These are phyloP conservation scores for Magnolia sinica DNA, from an alignment of 164 flowering plant species.

Conservation along the genomic window DNA sequence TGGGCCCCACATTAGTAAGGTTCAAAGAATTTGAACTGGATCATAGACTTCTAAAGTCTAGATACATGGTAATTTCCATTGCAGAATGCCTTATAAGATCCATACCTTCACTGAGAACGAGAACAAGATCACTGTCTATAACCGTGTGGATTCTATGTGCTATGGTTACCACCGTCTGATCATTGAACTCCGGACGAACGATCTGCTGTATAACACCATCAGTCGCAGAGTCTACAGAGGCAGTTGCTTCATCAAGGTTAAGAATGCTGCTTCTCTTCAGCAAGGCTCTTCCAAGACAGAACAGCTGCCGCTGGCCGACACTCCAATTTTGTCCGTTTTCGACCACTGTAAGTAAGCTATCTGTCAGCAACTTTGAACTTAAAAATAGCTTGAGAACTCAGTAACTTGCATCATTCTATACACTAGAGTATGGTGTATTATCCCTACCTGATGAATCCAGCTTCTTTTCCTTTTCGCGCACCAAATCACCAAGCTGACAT, in stretches of 20 bases:
- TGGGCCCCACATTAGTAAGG: too few relatives aligned
- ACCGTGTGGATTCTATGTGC: constrained; percentile 40
- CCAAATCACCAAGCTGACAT: constrained; percentile 75
- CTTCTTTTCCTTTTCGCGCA: constrained; percentile 71
- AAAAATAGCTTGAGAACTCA: neutral
- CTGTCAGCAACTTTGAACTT: constrained; percentile 11
- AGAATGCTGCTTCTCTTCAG: constrained; percentile 84
- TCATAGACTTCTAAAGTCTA: too few relatives aligned
- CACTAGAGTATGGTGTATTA: neutral
- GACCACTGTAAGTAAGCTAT: constrained; percentile 46
- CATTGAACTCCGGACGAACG: constrained; percentile 68
- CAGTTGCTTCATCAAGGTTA: constrained; percentile 94
- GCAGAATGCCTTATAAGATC: constrained; percentile 8
- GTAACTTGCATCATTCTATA: neutral
- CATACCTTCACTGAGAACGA: constrained; percentile 87
- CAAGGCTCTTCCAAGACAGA: constrained; percentile 90
- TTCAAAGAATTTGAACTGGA: too few relatives aligned
- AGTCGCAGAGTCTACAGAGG: constrained; percentile 89
- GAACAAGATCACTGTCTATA: constrained; percentile 43
- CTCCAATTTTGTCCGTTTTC: constrained; percentile 98
- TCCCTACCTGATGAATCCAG: constrained; percentile 67
- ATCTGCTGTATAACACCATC: constrained; percentile 76
- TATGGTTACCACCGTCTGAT: constrained; percentile 48
- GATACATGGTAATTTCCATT: neutral
- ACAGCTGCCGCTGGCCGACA: constrained; percentile 85